These are phyloP conservation scores for Malassezia sp. DNA, from an alignment of 1,284 basidiomycete species.

Conservation along the genomic window DNA sequence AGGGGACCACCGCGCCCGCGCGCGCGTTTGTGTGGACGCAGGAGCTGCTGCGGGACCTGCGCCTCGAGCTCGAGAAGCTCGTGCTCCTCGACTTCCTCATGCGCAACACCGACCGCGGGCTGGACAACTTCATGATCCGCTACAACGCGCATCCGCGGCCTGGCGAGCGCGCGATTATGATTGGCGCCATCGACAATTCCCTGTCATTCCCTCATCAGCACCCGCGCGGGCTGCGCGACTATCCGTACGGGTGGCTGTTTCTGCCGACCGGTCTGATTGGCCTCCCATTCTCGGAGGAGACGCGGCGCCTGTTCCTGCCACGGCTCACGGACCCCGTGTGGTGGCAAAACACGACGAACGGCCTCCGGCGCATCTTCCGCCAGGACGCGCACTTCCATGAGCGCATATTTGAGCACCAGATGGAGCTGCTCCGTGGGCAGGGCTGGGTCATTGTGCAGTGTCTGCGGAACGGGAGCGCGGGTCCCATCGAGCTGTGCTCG, in stretches of 20 bases:
- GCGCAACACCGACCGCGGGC: constrained; percentile 59
- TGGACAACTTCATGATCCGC: constrained; percentile 49
- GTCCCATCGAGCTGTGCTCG: constrained; percentile 42
- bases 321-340: constrained; percentile 68
- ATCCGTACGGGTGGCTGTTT: constrained; percentile 75
- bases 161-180: constrained; percentile 51
- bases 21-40: constrained; percentile 67
- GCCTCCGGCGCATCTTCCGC: constrained; percentile 64
- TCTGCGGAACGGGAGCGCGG: constrained; percentile 59
- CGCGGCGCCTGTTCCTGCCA: constrained; percentile 68
- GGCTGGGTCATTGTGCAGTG: constrained; percentile 79
- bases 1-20: constrained; percentile 65
- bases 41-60: constrained; percentile 62
- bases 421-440: constrained; percentile 81
- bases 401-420: constrained; percentile 57
- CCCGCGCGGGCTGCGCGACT: constrained; percentile 76
- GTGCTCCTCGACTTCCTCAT: constrained; percentile 64
- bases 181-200: constrained; percentile 76
- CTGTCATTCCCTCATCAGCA: constrained; percentile 64
- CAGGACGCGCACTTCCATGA: constrained; percentile 59
- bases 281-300: constrained; percentile 61
- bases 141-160: constrained; percentile 5
- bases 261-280: constrained; percentile 69
- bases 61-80: constrained; percentile 72
- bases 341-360: constrained; percentile 77